These are phyloP conservation scores for Parvularia atlantis DNA, from an alignment of 78 protist genomes.

Conservation along the genomic window DNA sequence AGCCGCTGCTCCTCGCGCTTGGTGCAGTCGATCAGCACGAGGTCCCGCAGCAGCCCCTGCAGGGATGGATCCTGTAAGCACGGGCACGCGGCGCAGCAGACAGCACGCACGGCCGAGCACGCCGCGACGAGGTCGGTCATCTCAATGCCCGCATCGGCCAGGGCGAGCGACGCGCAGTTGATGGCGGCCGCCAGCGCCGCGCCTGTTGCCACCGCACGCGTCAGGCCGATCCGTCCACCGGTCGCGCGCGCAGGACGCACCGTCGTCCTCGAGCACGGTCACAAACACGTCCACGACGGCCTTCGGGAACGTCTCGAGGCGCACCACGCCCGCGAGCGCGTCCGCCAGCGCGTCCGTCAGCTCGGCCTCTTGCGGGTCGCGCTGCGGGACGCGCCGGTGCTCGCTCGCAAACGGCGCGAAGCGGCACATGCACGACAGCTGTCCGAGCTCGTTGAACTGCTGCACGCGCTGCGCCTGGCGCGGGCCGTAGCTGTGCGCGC, in stretches of 20 bases:
- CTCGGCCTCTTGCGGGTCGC: slow-evolving; percentile 42
- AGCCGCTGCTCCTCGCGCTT: neutral
- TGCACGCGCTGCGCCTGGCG: slow-evolving; percentile 19
- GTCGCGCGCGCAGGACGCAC: neutral
- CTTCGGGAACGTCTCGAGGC: slow-evolving; percentile 57
- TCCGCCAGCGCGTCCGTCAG: slow-evolving; percentile 16
- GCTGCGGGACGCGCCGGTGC: slow-evolving; percentile 17
- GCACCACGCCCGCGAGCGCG: slow-evolving; percentile 36
- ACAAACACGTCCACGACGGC: slow-evolving; percentile 44
- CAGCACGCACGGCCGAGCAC: slow-evolving; percentile 19
- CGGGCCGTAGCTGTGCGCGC: too few species aligned
- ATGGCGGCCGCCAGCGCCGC: slow-evolving; percentile 38
- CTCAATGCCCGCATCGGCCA: slow-evolving; percentile 73
- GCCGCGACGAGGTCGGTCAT: slow-evolving; percentile 65
- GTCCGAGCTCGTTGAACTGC: slow-evolving; percentile 52
- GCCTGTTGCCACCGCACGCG: neutral
- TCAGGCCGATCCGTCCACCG: too few species aligned
- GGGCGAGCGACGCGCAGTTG: slow-evolving; percentile 59
- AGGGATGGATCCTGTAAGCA: too few species aligned
- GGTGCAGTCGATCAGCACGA: too few species aligned
- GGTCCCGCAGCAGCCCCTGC: too few species aligned
- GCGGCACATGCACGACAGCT: slow-evolving; percentile 47
- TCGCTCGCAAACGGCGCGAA: slow-evolving; percentile 45
- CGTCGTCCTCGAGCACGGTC: slow-evolving; percentile 70
- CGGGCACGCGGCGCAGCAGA: too few species aligned